Base-by-base conservation (phyloP, 179 eudicot species). In the Carnegiea gigantea region DNA sequence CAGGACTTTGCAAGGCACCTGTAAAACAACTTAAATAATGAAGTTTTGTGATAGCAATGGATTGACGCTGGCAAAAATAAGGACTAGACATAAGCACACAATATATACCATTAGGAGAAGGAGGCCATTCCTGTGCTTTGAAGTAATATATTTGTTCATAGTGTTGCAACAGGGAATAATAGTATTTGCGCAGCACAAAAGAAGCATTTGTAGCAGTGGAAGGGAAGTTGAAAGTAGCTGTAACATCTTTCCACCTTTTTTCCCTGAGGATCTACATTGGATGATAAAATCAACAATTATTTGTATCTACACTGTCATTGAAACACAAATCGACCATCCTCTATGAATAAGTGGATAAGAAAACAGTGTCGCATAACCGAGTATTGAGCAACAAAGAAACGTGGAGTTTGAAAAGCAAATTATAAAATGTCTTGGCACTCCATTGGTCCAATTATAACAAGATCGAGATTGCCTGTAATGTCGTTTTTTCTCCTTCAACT, bases 181-280 rank as follows among this genome's bases (percentile, higher is more conserved):
- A 96, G 83, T 96, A 93, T 77, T 96, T 96, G 53, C 97, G 96
- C 74, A 94, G 89, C 33, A 92, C 93, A 72, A 92, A 94, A 49
- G 99, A 96, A 43, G 99, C 99, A 83, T 96, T 96, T 81, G 99
- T 96, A 49, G 99, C 99, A 62, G 98, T 92, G 28, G 99, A 83
- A 0, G 99, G 99, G 77, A 96, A 96, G 86, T 84, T 88, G 86
- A 96, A 96, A 71, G 87, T 87, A n/a, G 90, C 82, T 15, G 97
- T 91, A 62, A 96, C 95, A 79, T 96, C 98, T 82, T 90, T 96
- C 99, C 99, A 96, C 77, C 88, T 90, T 83, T 87, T 92, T 70
- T 96, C 98, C 82, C 84, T 79, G 13, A 93, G 78, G 73, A 94
- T 85, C 99, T 96, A 92, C 48, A 76, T 53, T 46, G 8, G 30